Evolutionary conservation across 805 yeast genomes (phyloP), one percentile per base, ranked within the genome.

Genomic region (Debaryomyces tyrocola): DNA sequence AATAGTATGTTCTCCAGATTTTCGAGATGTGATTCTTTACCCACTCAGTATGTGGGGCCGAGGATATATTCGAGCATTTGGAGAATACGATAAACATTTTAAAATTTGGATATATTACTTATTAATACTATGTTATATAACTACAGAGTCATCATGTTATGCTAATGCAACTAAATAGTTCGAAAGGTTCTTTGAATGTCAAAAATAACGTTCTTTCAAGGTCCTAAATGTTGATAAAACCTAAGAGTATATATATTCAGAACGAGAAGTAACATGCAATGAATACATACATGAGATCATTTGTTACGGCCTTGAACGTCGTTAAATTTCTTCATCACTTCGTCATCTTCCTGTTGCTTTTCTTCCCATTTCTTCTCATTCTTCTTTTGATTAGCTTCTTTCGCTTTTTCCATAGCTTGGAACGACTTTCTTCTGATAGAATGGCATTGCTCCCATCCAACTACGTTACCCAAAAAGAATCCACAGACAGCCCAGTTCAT

Each of bases 361-460:
- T 55, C 54, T 24, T 62, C 64, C 57, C 65, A 58, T 52, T 64
- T 66, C 55, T 62, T 61, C 28, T 49, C 52, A 47, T 63, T 62
- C 50, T 65, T 70, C 41, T 67, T 73, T 46, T 53, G 60, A 43
- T 64, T 73, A 46, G 54, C 72, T 47, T 78, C 79, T 55, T 82
- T 83, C 0, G 96, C 96, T 57, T 78, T 66, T 47, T 80, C 83
- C 40, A 91, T 85, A 47, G 84, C 82, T 49, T 79, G 78, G 60
- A 82, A 76, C 45, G 87, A 82, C 51, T 80, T 78, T 57, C 84
- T 75, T 62, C 96, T 75, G 40, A 81, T 75, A 41, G 82, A 74
- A 48, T 96, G 75, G 64, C 98, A 91, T 66, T 90, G 96, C 62
- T 91, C 97, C 96, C 96, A 91, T 1, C 96, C 88, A 21, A 87